Evolutionary conservation across 345 rosid species (phyloP), one percentile per base, ranked within the genome.

Genomic region (Ailanthus altissimus): DNA sequence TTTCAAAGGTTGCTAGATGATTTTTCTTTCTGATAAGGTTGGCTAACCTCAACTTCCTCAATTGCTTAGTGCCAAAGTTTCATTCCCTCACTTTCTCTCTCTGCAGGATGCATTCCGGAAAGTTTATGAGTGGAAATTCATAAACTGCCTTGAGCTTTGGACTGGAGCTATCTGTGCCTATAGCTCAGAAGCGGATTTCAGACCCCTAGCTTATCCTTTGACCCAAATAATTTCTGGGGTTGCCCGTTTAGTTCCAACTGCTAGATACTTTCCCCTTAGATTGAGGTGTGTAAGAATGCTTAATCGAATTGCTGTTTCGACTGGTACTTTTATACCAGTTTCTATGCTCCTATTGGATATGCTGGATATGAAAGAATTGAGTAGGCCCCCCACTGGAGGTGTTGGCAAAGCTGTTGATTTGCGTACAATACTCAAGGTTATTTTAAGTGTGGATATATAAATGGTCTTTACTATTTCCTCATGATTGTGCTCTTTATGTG

Each of bases 71-170:
- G 46, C 45, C 40, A 32, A 56, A 61, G 67, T 60, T 45, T 56
- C 25, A 32, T 32, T 38, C 18, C 38, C 8, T 38, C 36, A 38
- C 16, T 46, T 15, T 60, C 54, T 51, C 57, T 71, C 25, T 72
- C 59, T 47, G 26, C 78, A 96, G 98, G 98, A 93, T 85, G 90
- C 98, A 66, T 96, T 90, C 77, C 84, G 93, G 72, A 92, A 94
- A 84, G 98, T 96, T 70, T 96, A 93, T 83, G 98, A 92, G 76
- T 96, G 99, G 99, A 96, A 96, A 80, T 96, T 89, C 81, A 89
- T 93, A 28, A 93, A 87, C 81, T 93, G 99, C 81, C 95, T 96
- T 78, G 98, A 96, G 89, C 95, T 96, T 60, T 96, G 98, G 98
- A 96, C 99, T 18, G 94, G 97, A 77, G 97, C 97, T 66, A 80